phyloP scores from a whole-genome alignment of 2,329 filamentous ascomycete genomes.

The Alternaria sp. region DNA sequence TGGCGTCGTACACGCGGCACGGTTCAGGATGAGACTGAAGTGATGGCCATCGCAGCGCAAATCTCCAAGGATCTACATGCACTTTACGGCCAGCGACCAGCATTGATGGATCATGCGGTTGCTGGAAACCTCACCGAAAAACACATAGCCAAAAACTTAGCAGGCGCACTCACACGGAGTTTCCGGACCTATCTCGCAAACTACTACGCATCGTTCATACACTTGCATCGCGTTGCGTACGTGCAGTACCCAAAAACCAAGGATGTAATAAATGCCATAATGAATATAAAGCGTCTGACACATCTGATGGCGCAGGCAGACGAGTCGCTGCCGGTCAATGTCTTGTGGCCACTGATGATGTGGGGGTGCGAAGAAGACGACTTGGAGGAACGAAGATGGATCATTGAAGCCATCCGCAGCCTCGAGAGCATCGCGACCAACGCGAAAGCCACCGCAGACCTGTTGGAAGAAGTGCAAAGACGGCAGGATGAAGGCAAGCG shows the following conservation, averaged over 20 bases:
- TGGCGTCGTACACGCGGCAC: constrained; percentile 64
- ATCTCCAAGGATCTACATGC: constrained; percentile 60
- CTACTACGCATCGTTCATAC: constrained; percentile 63
- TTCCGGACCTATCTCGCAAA: constrained; percentile 64
- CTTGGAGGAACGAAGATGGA: constrained; percentile 57
- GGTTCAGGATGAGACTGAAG: constrained; percentile 64
- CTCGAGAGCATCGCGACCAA: constrained; percentile 50
- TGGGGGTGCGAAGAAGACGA: constrained; percentile 63
- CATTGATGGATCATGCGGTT: constrained; percentile 63
- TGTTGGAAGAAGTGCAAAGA: constrained; percentile 49
- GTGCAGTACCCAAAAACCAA: constrained; percentile 60
- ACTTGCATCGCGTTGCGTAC: constrained; percentile 64
- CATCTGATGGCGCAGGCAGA: constrained; percentile 54
- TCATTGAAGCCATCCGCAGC: constrained; percentile 56
- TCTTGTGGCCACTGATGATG: constrained; percentile 65
- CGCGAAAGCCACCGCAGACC: constrained; percentile 49
- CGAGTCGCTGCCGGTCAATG: constrained; percentile 60
- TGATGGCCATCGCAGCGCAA: constrained; percentile 60
- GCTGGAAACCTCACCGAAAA: constrained; percentile 58
- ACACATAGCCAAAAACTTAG: constrained; percentile 58
- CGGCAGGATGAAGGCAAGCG: constrained; percentile 46
- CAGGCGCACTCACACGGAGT: constrained; percentile 59
- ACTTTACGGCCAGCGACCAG: constrained; percentile 59
- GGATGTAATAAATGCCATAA: constrained; percentile 57
- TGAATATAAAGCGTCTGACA: constrained; percentile 57